These are phyloP conservation scores for Actinidia arguta DNA, from an alignment of 179 eudicot genomes.

Conservation along the genomic window DNA sequence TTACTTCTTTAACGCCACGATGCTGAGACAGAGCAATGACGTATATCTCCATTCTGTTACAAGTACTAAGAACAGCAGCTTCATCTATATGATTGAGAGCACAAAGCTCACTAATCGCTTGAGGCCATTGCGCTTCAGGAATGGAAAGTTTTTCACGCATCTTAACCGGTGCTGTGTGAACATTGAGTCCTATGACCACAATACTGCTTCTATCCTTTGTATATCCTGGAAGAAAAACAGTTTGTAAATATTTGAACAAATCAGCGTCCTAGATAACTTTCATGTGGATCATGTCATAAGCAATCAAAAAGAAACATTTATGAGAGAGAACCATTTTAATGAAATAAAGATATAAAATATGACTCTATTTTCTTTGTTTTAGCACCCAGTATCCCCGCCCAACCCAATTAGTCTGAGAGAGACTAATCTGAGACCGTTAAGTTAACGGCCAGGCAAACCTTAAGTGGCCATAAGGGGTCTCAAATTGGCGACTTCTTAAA, in stretches of 20 bases:
- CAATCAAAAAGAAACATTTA: not conserved
- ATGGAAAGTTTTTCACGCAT: slow-evolving; percentile 45
- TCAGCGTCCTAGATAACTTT: not conserved
- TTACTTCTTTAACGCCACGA: slow-evolving; percentile 46
- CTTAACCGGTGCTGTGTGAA: slow-evolving; percentile 43
- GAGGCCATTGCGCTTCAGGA: slow-evolving; percentile 39
- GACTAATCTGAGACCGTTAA: too few relatives aligned
- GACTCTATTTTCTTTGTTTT: too few relatives aligned
- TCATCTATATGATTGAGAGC: slow-evolving; percentile 43
- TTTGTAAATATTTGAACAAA: not conserved
- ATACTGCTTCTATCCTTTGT: slow-evolving; percentile 42
- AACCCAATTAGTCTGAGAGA: too few relatives aligned
- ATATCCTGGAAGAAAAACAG: slow-evolving; percentile 29
- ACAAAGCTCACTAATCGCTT: slow-evolving; percentile 40
- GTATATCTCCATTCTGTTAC: slow-evolving; percentile 47
- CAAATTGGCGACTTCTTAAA: too few relatives aligned
- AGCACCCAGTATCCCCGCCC: too few relatives aligned
- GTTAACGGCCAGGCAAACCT: too few relatives aligned
- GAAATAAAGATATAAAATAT: not conserved
- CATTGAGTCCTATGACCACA: slow-evolving; percentile 37
- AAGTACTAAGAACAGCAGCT: slow-evolving; percentile 46
- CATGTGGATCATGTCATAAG: not conserved
- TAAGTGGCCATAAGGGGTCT: too few relatives aligned
- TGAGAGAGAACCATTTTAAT: too few relatives aligned
- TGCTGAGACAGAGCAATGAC: slow-evolving; percentile 43